These are phyloP conservation scores for Tillandsia leiboldiana DNA, from an alignment of 176 grass and related monocot genomes.

Conservation along the genomic window DNA sequence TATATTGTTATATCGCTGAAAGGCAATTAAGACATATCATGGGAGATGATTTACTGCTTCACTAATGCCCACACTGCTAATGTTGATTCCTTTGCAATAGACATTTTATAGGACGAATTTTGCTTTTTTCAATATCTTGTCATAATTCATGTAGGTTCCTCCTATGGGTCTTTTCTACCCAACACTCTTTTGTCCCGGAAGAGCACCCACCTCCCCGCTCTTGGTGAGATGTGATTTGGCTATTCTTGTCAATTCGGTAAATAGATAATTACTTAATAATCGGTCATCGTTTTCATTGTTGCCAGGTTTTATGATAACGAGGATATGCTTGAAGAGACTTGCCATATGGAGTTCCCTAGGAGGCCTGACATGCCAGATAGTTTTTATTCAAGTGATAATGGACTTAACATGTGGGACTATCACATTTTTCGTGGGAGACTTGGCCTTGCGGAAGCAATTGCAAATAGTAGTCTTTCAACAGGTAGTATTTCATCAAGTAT, in stretches of 20 bases:
- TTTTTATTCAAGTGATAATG: conserved; percentile 51
- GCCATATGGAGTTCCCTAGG: conserved; percentile 40
- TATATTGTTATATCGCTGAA: too few species aligned
- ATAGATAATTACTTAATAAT: too few species aligned
- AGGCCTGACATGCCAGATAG: conserved; percentile 31
- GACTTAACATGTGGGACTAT: conserved; percentile 71
- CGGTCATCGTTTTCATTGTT: not conserved
- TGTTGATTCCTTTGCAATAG: not conserved
- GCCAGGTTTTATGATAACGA: conserved; percentile 88
- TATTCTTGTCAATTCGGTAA: not conserved
- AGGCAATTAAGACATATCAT: too few species aligned
- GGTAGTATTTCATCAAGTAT: conserved; percentile 33
- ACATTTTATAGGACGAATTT: not conserved
- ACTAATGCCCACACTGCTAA: not conserved
- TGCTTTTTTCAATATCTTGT: not conserved
- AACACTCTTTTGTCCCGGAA: conserved; percentile 69
- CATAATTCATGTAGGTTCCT: conserved; percentile 49
- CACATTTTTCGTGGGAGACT: conserved; percentile 46
- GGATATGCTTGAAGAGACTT: conserved; percentile 94
- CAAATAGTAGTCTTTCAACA: conserved; percentile 79
- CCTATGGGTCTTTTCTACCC: conserved; percentile 96
- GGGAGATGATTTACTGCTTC: not conserved
- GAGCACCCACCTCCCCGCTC: conserved; percentile 71
- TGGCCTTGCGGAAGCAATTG: conserved; percentile 77
- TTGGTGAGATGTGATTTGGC: conserved; percentile 46